Conservation (phyloP, 2,329 filamentous ascomycete genomes). For the Trichoderma breve region DNA sequence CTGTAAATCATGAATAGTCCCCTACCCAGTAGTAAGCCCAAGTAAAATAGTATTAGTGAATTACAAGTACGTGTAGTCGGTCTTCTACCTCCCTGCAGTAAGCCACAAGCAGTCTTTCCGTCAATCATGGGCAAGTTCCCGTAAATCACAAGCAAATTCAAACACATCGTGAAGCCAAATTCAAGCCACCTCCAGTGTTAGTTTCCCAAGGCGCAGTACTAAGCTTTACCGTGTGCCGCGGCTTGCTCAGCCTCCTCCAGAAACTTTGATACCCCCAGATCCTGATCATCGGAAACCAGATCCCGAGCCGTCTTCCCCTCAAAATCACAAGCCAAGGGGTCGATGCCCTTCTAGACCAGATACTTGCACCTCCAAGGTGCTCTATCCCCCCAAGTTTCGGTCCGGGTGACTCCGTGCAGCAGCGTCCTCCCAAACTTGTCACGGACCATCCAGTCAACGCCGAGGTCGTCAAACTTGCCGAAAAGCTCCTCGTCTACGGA, state of each 20-base stretch:
- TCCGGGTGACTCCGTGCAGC: not conserved
- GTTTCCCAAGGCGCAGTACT: not conserved
- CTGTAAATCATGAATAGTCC: no score
- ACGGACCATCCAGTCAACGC: not conserved
- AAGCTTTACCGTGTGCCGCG: not conserved
- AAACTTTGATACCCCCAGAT: not conserved
- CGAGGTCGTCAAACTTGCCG: not conserved
- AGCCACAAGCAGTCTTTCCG: not conserved
- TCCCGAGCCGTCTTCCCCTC: conserved; percentile 5
- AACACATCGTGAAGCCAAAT: not conserved
- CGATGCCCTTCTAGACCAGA: not conserved
- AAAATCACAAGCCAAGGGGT: not conserved
- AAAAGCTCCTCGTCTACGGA: not conserved
- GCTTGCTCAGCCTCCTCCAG: not conserved
- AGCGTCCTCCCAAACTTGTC: not conserved
- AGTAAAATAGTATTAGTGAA: not conserved
- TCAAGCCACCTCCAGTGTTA: not conserved
- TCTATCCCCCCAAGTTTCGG: not conserved
- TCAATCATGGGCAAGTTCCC: not conserved
- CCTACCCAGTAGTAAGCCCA: not conserved
- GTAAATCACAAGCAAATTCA: not conserved
- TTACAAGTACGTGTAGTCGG: no score
- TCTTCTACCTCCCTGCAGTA: not conserved
- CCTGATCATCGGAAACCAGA: not conserved
- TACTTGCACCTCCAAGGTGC: not conserved